Evolutionary conservation across 768 basidiomycete species (phyloP), one percentile per base, ranked within the genome.

Genomic region (Gymnopilus junonius): DNA sequence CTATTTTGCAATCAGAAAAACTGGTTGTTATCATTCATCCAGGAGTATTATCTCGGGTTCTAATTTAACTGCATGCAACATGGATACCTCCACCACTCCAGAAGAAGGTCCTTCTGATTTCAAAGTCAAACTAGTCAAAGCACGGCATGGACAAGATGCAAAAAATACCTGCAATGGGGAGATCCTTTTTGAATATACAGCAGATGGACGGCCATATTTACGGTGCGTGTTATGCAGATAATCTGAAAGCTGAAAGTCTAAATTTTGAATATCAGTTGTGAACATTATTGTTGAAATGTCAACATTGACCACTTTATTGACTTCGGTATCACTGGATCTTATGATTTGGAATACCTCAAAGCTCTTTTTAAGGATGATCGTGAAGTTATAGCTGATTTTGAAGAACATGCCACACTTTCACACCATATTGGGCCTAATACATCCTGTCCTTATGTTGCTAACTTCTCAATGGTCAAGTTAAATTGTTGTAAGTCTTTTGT

Each of bases 251-350:
- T n/a, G n/a, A n/a, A n/a, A n/a, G n/a, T n/a, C n/a, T n/a, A n/a
- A n/a, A n/a, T n/a, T n/a, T n/a, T n/a, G n/a, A n/a, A n/a, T n/a
- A 15, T 31, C 23, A 63, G 62, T 3, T 63, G 62, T 31, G 48
- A 63, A 32, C 48, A 63, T 21, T 63, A 63, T 39, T 14, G 11
- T n/a, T 15, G 29, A 6, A 32, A 54, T 29, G 8, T 1, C 5
- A 27, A 58, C 43, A 20, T 23, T 17, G 57, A 63, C 21, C 62
- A 63, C 25, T 58, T 55, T 20, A 32, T 55, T 8, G 42, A 62
- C 34, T 29, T 45, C 5, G n/a, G 17, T 34, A 20, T 32, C 1
- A 17, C 35, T 8, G 57, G 48, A 2, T 25, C 37, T 10, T 39
- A 35, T 14, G 21, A 63, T 23, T 23, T 51, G 27, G 39, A 40